A percentile compares a stretch with the other conserved stretches of the same genome.
These are phyloP conservation scores for Aspergillus carbonarius DNA, from an alignment of 2,329 filamentous ascomycete species.

Conservation along the genomic window DNA sequence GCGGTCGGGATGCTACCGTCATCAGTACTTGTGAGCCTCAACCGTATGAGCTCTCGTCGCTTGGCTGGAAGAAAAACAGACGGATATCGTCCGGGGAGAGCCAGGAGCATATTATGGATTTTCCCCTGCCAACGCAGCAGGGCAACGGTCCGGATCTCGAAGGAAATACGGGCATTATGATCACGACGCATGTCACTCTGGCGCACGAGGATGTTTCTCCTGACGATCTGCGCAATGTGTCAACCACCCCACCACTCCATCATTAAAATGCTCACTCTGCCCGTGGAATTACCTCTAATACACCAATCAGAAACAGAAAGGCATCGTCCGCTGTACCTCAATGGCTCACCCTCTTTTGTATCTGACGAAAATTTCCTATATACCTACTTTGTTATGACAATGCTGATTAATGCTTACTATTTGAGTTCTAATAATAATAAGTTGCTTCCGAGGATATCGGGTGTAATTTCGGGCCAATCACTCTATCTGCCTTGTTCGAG, in stretches of 20 bases:
- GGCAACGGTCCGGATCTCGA: not conserved
- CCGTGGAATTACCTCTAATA: not conserved
- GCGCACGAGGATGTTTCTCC: slow-evolving; percentile 5
- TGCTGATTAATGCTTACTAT: not conserved
- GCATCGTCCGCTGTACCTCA: no score
- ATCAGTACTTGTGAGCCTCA: not conserved
- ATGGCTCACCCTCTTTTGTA: not conserved
- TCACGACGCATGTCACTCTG: slow-evolving; percentile 13
- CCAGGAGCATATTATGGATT: slow-evolving; percentile 15
- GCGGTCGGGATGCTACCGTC: not conserved
- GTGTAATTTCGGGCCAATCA: no score
- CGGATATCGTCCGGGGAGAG: slow-evolving; percentile 9
- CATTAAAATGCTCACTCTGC: not conserved
- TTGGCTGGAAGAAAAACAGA: not conserved
- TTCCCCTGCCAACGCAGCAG: not conserved
- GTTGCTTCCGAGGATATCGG: no score
- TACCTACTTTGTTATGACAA: not conserved
- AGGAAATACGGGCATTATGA: slow-evolving; percentile 8
- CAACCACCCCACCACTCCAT: not conserved
- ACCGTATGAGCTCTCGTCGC: slow-evolving; percentile 7
- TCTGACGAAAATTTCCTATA: not conserved
- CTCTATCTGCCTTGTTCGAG: no score
- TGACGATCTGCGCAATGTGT: not conserved
- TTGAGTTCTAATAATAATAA: no score
- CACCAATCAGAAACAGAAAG: no score